Evolutionary conservation across 2,329 filamentous ascomycete genomes (phyloP), one percentile per base, ranked within the genome.

Genomic region (Cercospora zeae-maydis): DNA sequence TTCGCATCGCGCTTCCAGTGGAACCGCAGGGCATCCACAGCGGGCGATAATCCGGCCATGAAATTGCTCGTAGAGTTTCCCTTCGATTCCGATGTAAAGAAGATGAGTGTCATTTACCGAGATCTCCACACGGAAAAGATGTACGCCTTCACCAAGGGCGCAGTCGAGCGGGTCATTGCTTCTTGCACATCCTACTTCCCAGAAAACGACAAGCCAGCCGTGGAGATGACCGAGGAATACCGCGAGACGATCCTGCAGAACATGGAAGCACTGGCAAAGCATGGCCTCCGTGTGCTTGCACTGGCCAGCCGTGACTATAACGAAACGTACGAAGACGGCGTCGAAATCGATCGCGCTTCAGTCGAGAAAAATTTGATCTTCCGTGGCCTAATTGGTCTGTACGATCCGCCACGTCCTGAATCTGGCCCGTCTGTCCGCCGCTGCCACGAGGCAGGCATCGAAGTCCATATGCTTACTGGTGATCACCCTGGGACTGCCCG

Each of bases 401-500:
- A 95, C 73, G 92, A 96, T 69, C 92, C 92, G 3, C 92, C 91
- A 60, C 90, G 92, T 1, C 85, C 86, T 1, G 92, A 96, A 77
- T 92, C 92, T 0, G 89, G 88, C 21, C 83, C 81, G 0, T 87
- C 90, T 6, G 90, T 93, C 62, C 80, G 80, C 21, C 84, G 88
- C 71, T 92, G 89, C 71, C 85, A 88, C 59, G 82, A 82, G 51
- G 90, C 90, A 27, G 90, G 90, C 55, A 92, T 93, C 74, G 84
- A 83, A 66, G 90, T 93, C 6, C 89, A 92, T 77, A 93, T 93
- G 90, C 82, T 93, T 33, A 95, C 91, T 21, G 91, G 91, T 62
- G 91, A 95, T 70, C 90, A 93, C 72, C 88, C 88, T 1, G 86
- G 88, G 61, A 95, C 90, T 1, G 91, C 90, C 30, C 85, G 85